phyloP scores from a whole-genome alignment of 83 land plant genomes.

The Thuja plicata region DNA sequence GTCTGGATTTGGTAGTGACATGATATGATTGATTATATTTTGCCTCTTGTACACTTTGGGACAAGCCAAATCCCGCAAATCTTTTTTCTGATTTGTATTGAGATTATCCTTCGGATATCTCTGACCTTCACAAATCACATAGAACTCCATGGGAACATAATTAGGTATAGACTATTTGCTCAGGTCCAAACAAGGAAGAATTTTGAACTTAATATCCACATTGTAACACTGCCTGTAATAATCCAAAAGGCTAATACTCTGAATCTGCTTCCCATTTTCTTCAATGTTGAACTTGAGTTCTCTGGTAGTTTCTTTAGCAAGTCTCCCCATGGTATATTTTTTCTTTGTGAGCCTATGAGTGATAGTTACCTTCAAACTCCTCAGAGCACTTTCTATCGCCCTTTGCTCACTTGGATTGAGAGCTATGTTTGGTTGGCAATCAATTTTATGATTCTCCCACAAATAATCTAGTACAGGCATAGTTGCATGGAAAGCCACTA shows the following conservation, averaged over 20 bases:
- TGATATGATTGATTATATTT: conserved; percentile 19
- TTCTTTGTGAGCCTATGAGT: conserved; percentile 48
- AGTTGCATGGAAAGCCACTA: conserved; percentile 17
- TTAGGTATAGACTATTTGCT: conserved; percentile 26
- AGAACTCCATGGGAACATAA: conserved; percentile 68
- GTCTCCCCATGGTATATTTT: conserved; percentile 34
- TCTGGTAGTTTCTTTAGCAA: conserved; percentile 23
- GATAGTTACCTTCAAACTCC: conserved; percentile 44
- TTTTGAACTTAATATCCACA: conserved; percentile 20
- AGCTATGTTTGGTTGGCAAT: background rate
- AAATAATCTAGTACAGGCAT: conserved; percentile 47
- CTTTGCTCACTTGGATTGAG: conserved; percentile 7
- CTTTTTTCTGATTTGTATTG: conserved; percentile 5
- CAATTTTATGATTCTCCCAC: conserved; percentile 8
- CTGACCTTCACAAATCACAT: conserved; percentile 51
- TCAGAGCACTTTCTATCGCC: conserved; percentile 23
- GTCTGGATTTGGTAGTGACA: conserved; percentile 35
- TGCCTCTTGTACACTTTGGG: conserved; percentile 23
- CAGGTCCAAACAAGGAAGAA: conserved; percentile 53
- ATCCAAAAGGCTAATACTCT: conserved; percentile 11
- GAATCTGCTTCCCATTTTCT: background rate
- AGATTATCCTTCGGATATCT: conserved; percentile 36
- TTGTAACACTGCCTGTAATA: conserved; percentile 38
- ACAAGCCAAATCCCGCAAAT: conserved; percentile 27
- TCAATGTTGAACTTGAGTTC: conserved; percentile 23